Conservation (phyloP, 352 stramenopile genomes). For the Globisporangium spinosum region DNA sequence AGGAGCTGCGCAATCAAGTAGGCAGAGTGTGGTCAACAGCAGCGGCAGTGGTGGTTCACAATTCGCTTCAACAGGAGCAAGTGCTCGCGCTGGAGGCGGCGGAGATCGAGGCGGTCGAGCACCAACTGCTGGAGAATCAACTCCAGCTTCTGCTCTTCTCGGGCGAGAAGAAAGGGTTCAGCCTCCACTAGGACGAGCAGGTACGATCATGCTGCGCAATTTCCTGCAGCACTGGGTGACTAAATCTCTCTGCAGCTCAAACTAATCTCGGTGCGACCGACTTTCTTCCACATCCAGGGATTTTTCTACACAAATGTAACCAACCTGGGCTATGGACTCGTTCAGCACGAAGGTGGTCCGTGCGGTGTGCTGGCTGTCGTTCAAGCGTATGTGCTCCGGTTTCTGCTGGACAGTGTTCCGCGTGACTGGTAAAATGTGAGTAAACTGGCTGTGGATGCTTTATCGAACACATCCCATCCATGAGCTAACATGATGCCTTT, state of each 20-base stretch:
- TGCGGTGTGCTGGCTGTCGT: conserved; percentile 94
- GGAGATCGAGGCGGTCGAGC: conserved; percentile 12
- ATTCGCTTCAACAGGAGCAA: neutral
- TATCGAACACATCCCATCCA: neutral
- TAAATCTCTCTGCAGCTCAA: neutral
- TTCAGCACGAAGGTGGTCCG: conserved; percentile 91
- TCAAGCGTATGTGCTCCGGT: conserved; percentile 88
- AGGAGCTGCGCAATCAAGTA: neutral
- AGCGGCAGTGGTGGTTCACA: neutral
- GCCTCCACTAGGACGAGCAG: conserved; percentile 66
- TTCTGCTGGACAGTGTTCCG: conserved; percentile 44
- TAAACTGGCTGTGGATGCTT: neutral
- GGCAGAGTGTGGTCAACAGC: neutral
- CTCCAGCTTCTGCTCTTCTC: conserved; percentile 65
- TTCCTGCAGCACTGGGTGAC: neutral
- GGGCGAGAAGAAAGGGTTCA: conserved; percentile 51
- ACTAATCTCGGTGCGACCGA: neutral
- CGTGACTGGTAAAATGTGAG: conserved; percentile 66
- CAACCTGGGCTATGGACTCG: conserved; percentile 84
- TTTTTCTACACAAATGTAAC: conserved; percentile 54
- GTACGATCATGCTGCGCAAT: conserved; percentile 15
- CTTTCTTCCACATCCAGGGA: conserved; percentile 30
- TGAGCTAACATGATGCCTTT: neutral
- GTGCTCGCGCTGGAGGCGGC: neutral
- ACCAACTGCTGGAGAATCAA: conserved; percentile 37